Evolutionary conservation across 2,329 filamentous ascomycete species (phyloP).

Genomic region (Fusarium abutilonis): DNA sequence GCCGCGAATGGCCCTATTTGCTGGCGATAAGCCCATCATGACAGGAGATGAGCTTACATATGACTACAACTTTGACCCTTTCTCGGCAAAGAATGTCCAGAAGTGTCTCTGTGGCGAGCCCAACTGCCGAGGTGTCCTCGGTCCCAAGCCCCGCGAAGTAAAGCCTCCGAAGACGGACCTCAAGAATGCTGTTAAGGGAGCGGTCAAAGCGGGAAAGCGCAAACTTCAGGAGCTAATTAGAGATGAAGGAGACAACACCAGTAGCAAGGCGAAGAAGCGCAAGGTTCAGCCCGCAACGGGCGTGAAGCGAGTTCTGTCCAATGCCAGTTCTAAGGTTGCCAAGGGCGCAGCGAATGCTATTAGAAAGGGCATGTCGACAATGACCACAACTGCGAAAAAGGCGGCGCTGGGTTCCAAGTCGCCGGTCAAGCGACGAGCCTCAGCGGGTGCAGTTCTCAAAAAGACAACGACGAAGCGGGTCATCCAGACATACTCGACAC

Average conservation of each 20-base stretch:
- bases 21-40: conserved; percentile 87
- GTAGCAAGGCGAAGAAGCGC: conserved; percentile 61
- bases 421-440: conserved; percentile 41
- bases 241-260: conserved; percentile 52
- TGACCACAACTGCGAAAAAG: conserved; percentile 47
- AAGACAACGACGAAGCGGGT: conserved; percentile 46
- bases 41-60: conserved; percentile 97
- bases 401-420: conserved; percentile 40
- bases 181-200: conserved; percentile 53
- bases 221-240: conserved; percentile 65
- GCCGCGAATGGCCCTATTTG: conserved; percentile 96
- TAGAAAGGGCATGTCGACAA: conserved; percentile 51
- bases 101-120: conserved; percentile 70
- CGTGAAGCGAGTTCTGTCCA: conserved; percentile 50
- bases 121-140: conserved; percentile 72
- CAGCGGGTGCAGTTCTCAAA: conserved; percentile 43
- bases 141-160: conserved; percentile 67
- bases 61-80: conserved; percentile 81
- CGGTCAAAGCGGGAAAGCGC: conserved; percentile 62
- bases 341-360: conserved; percentile 52
- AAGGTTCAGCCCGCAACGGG: conserved; percentile 50
- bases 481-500: conserved; percentile 45
- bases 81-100: conserved; percentile 74
- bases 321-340: conserved; percentile 49
- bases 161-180: conserved; percentile 60